Evolutionary conservation across 2,329 filamentous ascomycete species (phyloP), one percentile per base, ranked within the genome.

Genomic region (Xylaria digitata): DNA sequence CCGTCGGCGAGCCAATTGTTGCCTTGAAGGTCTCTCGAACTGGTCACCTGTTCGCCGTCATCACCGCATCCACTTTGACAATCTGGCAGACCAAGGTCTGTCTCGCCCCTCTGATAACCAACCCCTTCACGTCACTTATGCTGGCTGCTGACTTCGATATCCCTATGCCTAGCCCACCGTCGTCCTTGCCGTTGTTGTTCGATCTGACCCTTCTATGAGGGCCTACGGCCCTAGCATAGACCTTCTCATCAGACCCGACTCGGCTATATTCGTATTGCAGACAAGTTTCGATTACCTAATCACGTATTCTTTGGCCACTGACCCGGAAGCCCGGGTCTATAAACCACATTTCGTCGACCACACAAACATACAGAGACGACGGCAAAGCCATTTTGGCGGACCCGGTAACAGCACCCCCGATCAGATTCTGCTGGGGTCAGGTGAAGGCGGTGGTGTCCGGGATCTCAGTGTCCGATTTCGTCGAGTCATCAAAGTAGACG

Each of bases 401-500:
- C 83, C 85, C 15, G 81, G 85, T 3, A 83, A 85, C 40, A 78
- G 82, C 8, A 82, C 82, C 19, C 86, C 87, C 1, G 88, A 90
- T 58, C 85, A 89, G 71, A 87, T 91, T 56, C 78, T 91, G 13
- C 88, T 91, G 79, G 92, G 92, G 0, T 88, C 92, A 1, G 94
- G 94, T 40, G 96, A 97, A 78, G 92, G 92, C 9, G 86, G 86
- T 55, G 93, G 93, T 3, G 90, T 97, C 57, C 88, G 89, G 60
- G 96, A 99, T 79, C 89, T 97, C 63, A 97, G 91, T 74, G 86
- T 99, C 55, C 91, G 93, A 11, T 99, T 99, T 80, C 89, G 95
- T 64, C 97, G 97, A 92, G 95, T 97, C 15, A 98, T 99, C 76
- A 96, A 97, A 77, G 93, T 99, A 19, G 96, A 99, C 79, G 96